Percentiles rank a stretch among this genome's conserved stretches.
Evolutionary conservation across 805 yeast genomes (phyloP).

Genomic region (Pichia cephalocereana): DNA sequence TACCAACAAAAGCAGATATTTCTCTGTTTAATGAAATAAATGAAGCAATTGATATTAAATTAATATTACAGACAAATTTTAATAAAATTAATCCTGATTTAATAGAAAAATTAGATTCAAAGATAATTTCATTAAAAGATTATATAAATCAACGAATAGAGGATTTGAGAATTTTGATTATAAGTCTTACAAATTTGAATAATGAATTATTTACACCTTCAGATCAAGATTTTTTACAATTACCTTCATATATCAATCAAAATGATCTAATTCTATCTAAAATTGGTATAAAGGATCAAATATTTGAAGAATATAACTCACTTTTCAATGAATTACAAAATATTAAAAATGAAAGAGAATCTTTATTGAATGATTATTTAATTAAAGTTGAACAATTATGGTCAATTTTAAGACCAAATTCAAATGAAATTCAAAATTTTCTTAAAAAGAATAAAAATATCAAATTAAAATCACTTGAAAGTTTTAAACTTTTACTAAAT

Average conservation of each 20-base stretch:
- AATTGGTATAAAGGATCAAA: constrained; percentile 17
- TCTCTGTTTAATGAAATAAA: constrained; percentile 8
- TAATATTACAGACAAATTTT: constrained; percentile 21
- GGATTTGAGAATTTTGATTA: background rate
- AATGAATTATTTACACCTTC: constrained; percentile 4
- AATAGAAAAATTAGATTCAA: constrained; percentile 19
- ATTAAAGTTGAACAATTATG: constrained; percentile 32
- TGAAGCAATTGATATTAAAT: constrained; percentile 19
- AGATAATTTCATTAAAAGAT: constrained; percentile 20
- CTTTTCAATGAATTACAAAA: constrained; percentile 17
- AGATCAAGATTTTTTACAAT: constrained; percentile 5
- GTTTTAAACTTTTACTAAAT: constrained; percentile 45
- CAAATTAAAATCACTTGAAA: constrained; percentile 36
- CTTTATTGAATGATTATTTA: constrained; percentile 27
- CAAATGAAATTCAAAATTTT: constrained; percentile 25
- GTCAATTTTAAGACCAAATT: constrained; percentile 33
- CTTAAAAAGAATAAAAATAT: constrained; percentile 37
- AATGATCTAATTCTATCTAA: constrained; percentile 13
- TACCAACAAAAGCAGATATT: constrained; percentile 22
- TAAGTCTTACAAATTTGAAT: background rate
- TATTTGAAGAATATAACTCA: constrained; percentile 10
- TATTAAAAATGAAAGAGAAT: constrained; percentile 30
- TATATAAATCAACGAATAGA: constrained; percentile 5
- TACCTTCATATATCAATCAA: constrained; percentile 5
- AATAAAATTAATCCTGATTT: constrained; percentile 19